A percentile compares a stretch with the other conserved stretches of the same genome.
These are phyloP conservation scores for Enteropsectra breve DNA, from an alignment of 371 early-diverging fungal species.

Conservation along the genomic window DNA sequence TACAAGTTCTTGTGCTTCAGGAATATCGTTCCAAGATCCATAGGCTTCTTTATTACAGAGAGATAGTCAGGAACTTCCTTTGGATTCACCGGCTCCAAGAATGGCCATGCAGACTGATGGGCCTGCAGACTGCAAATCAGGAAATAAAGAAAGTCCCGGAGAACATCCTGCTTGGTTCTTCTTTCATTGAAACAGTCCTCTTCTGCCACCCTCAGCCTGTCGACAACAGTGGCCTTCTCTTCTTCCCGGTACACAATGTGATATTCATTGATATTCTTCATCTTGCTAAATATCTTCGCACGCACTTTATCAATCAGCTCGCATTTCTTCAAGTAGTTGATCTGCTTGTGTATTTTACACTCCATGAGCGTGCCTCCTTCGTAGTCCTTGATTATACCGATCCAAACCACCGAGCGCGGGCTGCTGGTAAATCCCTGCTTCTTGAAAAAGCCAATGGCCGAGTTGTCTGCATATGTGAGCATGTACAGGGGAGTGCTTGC, in stretches of 20 bases:
- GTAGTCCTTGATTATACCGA: slow-evolving; percentile 97
- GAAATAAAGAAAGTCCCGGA: slow-evolving; percentile 66
- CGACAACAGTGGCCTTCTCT: slow-evolving; percentile 13
- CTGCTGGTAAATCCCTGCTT: slow-evolving; percentile 96
- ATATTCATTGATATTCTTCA: slow-evolving; percentile 38
- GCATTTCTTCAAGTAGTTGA: slow-evolving; percentile 54
- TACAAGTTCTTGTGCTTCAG: slow-evolving; percentile 66
- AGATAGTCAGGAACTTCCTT: slow-evolving; percentile 80
- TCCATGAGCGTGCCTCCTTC: slow-evolving; percentile 94
- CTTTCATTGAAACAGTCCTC: neutral
- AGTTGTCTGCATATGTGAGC: slow-evolving; percentile 96
- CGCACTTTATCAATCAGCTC: slow-evolving; percentile 38
- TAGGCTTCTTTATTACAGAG: slow-evolving; percentile 84
- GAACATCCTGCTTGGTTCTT: slow-evolving; percentile 37
- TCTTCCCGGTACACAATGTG: slow-evolving; percentile 14
- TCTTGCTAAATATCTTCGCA: slow-evolving; percentile 35
- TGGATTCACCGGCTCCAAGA: slow-evolving; percentile 80
- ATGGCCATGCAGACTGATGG: slow-evolving; percentile 83
- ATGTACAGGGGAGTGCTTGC: slow-evolving; percentile 66
- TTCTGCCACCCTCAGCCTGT: slow-evolving; percentile 2
- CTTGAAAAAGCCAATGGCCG: slow-evolving; percentile 94
- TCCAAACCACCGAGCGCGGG: slow-evolving; percentile 84
- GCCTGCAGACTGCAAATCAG: slow-evolving; percentile 68
- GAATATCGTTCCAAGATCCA: slow-evolving; percentile 75
- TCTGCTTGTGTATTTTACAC: slow-evolving; percentile 52